Conservation (phyloP, 2,329 filamentous ascomycete species). For the Diatrype stigma region DNA sequence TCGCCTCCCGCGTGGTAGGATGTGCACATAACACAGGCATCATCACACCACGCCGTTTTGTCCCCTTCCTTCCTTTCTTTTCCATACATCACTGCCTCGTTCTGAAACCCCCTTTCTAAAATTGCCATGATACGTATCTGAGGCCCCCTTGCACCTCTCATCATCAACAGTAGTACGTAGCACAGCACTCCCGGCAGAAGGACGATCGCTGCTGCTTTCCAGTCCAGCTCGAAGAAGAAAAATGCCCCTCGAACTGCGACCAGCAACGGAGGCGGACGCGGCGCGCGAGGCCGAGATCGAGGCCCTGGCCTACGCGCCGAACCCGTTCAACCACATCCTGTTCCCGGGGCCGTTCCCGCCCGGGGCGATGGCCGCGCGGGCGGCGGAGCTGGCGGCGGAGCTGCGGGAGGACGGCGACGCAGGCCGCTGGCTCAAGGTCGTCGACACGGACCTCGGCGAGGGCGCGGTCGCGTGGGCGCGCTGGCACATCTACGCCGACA, state of each 20-base stretch:
- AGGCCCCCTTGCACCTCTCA: no score
- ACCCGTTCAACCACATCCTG: conserved; percentile 27
- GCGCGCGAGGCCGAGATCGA: conserved; percentile 34
- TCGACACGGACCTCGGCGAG: conserved; percentile 26
- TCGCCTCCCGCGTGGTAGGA: no score
- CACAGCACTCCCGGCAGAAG: no score
- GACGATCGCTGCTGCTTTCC: no score
- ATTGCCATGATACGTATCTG: no score
- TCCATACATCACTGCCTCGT: no score
- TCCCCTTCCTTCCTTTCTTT: no score
- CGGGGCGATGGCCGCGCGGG: conserved; percentile 16
- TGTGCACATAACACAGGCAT: no score
- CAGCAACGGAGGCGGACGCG: conserved; percentile 32
- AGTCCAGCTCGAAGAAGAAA: neutral
- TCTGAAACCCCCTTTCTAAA: no score
- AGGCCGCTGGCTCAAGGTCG: conserved; percentile 27
- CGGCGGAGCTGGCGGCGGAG: conserved; percentile 14
- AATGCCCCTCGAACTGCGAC: conserved; percentile 36
- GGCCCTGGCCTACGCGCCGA: conserved; percentile 30
- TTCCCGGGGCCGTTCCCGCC: conserved; percentile 29
- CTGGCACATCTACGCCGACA: conserved; percentile 24
- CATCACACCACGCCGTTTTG: no score
- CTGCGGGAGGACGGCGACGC: conserved; percentile 18
- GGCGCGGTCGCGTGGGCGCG: conserved; percentile 28
- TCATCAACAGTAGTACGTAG: no score